A percentile compares a stretch with the other conserved stretches of the same genome.
These are phyloP conservation scores for Mentha longifolia DNA, from an alignment of 257 asterid genomes.

Conservation along the genomic window DNA sequence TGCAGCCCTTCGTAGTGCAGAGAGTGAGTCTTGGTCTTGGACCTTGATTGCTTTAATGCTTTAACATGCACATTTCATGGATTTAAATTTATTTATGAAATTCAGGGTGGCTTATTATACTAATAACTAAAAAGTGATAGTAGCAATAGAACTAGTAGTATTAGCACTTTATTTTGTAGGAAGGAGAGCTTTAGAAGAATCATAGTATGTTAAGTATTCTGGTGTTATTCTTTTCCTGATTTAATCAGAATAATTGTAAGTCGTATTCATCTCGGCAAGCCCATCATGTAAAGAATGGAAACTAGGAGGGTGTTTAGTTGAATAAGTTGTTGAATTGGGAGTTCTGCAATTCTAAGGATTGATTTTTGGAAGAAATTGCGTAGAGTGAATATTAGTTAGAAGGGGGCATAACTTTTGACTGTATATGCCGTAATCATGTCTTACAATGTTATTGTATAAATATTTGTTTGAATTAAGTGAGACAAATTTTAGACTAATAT, in stretches of 20 bases:
- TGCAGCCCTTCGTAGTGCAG: slow-evolving; percentile 95
- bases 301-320: background rate
- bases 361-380: too few species aligned
- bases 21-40: slow-evolving; percentile 63
- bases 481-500: too few species aligned
- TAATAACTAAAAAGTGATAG: background rate
- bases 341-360: background rate
- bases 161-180: background rate
- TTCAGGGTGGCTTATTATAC: background rate
- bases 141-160: background rate
- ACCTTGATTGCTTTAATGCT: slow-evolving; percentile 20
- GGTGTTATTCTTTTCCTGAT: slow-evolving; percentile 3
- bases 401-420: too few species aligned
- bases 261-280: background rate
- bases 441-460: too few species aligned
- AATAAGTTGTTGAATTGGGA: background rate
- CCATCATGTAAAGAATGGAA: background rate
- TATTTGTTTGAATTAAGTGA: too few species aligned
- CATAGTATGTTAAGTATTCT: background rate
- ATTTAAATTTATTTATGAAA: slow-evolving; percentile 6
- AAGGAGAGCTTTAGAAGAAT: background rate
- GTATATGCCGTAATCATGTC: too few species aligned
- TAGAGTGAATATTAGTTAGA: too few species aligned
- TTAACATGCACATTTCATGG: background rate
- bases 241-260: background rate